Percentiles rank a stretch among this genome's conserved stretches.
phyloP scores from a whole-genome alignment of 805 yeast species.

The Debaryomyces hansenii region DNA sequence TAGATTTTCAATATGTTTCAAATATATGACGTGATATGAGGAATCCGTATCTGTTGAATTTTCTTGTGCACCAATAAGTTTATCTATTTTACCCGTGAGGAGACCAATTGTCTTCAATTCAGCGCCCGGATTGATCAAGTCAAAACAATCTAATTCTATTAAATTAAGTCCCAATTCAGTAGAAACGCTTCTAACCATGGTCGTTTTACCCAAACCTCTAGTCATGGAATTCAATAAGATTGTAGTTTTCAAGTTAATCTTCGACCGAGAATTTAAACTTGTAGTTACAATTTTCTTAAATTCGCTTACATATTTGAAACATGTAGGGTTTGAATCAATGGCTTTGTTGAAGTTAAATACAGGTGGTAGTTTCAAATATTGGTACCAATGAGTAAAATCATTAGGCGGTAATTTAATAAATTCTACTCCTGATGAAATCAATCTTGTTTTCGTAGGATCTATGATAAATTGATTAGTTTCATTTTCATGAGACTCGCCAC shows the following conservation, averaged over 20 bases:
- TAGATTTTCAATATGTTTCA: constrained; percentile 77
- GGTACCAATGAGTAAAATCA: constrained; percentile 42
- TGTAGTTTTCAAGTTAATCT: constrained; percentile 53
- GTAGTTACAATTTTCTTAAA: constrained; percentile 58
- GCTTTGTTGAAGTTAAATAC: constrained; percentile 32
- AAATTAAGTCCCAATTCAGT: constrained; percentile 63
- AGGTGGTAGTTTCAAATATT: constrained; percentile 46
- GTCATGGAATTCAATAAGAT: constrained; percentile 66
- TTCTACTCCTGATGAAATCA: constrained; percentile 68
- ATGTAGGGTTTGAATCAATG: constrained; percentile 16
- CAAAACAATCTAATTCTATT: constrained; percentile 69
- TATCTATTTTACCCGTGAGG: constrained; percentile 73
- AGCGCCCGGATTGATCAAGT: constrained; percentile 64
- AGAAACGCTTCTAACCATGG: constrained; percentile 56
- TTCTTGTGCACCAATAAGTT: constrained; percentile 42
- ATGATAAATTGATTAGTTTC: constrained; percentile 49
- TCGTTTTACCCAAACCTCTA: constrained; percentile 78
- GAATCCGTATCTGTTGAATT: constrained; percentile 6
- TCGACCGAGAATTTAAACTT: constrained; percentile 32
- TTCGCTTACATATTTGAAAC: constrained; percentile 51
- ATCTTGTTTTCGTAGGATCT: constrained; percentile 65
- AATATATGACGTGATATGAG: constrained; percentile 35
- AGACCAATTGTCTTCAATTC: constrained; percentile 79
- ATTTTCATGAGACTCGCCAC: constrained; percentile 23
- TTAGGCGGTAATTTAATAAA: constrained; percentile 35